Base-by-base conservation (phyloP, 371 early-diverging fungal species). In the Entomophthora muscae region DNA sequence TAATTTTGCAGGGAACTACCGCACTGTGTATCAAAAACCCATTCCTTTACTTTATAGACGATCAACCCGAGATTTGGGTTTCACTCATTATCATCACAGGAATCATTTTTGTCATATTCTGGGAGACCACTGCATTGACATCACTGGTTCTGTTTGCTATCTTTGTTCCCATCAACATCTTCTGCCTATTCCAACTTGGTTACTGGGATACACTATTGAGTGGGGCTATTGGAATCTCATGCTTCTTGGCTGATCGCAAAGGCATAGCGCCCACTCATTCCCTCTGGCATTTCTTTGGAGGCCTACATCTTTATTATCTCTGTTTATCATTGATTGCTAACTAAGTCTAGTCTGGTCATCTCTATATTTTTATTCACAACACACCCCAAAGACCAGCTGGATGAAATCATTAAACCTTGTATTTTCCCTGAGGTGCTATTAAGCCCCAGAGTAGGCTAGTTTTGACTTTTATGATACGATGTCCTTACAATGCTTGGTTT, bases 231-330 rank as follows among this genome's bases (percentile, higher is more conserved):
- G 64, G 64, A 17, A 64, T 64, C 27, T 7, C 24, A 12, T 57
- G 64, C 22, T 64, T 64, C 24, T 26, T 64, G 12, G 5, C 57
- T 5, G 64, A 64, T 57, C 57, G 64, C 5, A 57, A 57, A 28
- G 10, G 51, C n/a, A 27, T 64, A 42, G 57, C 57, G 1, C 57
- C 64, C 1, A 52, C 42, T 21, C 64, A 64, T 51, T 64, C 64
- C 32, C 42, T 56, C n/a, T 64, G 64, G 64, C 64, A 64, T 57
- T 23, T 64, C 3, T 32, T 55, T 32, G 64, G 64, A 21, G 64
- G 64, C 1, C 29, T 64, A 57, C 33, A 57, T 26, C 32, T 64
- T 32, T 57, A 64, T 32, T 55, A 57, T 53, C 42, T 61, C 42
- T 42, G 42, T 42, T 17, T 42, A 10, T 10, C 42, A 17, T 17